Evolutionary conservation across 2,329 filamentous ascomycete genomes (phyloP).

Genomic region (Chaetomium sp.): DNA sequence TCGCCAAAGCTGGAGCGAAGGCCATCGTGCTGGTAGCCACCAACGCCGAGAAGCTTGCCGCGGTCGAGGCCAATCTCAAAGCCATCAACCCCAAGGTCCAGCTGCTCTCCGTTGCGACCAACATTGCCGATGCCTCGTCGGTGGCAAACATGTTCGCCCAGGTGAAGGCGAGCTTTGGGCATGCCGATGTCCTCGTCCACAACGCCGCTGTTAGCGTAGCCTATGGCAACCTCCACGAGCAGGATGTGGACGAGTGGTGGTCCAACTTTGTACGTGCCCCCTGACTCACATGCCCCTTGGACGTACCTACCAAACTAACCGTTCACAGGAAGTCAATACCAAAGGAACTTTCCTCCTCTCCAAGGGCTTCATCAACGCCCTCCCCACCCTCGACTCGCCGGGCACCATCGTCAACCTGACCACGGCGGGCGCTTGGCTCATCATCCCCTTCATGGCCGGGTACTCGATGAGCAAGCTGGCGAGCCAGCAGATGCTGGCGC

Average conservation of each 20-base stretch:
- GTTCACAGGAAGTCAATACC: constrained; percentile 16
- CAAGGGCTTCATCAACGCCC: constrained; percentile 2
- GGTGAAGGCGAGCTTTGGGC: constrained; percentile 13
- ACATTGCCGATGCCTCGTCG: constrained; percentile 6
- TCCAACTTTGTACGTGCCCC: constrained; percentile 11
- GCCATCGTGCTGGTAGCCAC: constrained; percentile 19
- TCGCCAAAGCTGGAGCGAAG: constrained; percentile 8
- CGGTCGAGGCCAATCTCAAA: constrained; percentile 11
- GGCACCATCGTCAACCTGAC: constrained; percentile 12
- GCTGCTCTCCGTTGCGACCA: constrained; percentile 13
- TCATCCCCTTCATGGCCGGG: constrained; percentile 12
- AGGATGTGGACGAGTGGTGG: constrained; percentile 5
- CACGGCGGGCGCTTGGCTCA: constrained; percentile 5
- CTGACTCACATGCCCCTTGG: not conserved
- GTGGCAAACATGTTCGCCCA: constrained; percentile 11
- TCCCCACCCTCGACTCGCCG: constrained; percentile 1
- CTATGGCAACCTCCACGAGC: constrained; percentile 1
- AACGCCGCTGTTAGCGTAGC: not conserved
- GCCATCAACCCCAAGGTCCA: constrained; percentile 12
- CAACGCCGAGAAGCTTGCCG: constrained; percentile 12
- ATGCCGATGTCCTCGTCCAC: constrained; percentile 16
- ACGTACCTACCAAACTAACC: too few species aligned
- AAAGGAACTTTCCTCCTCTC: constrained; percentile 14
- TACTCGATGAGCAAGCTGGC: constrained; percentile 18
- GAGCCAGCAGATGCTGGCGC: constrained; percentile 6